Conservation (phyloP, 352 stramenopile species). For the Elongisporangium prolatum region DNA sequence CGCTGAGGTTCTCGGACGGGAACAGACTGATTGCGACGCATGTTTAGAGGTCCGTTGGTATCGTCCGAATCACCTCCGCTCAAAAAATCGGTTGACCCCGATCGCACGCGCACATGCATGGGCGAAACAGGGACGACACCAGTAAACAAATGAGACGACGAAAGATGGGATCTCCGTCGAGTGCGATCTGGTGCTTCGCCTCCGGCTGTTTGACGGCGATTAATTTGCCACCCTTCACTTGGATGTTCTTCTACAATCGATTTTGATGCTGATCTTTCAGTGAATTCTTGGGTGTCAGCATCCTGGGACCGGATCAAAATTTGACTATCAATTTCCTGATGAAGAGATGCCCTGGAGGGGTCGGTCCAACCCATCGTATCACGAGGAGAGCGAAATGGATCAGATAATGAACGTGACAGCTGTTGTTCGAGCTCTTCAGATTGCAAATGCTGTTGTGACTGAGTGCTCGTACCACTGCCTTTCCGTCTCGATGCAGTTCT, state of each 20-base stretch:
- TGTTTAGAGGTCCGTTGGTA: conserved; percentile 10
- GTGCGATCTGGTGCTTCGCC: background rate
- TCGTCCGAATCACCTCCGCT: conserved; percentile 8
- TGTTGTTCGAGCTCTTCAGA: conserved; percentile 11
- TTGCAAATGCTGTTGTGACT: background rate
- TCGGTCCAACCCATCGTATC: conserved; percentile 29
- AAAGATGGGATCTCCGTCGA: background rate
- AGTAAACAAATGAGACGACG: background rate
- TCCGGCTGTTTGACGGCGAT: background rate
- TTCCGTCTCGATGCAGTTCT: conserved; percentile 1
- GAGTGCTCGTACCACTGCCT: conserved; percentile 13
- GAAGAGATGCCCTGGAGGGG: conserved; percentile 14
- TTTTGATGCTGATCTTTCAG: background rate
- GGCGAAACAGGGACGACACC: conserved; percentile 7
- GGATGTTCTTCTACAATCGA: background rate
- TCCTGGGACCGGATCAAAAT: conserved; percentile 51
- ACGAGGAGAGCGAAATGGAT: conserved; percentile 53
- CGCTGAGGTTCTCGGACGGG: conserved; percentile 11
- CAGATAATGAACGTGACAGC: conserved; percentile 53
- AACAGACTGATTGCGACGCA: conserved; percentile 41
- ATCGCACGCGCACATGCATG: conserved; percentile 25
- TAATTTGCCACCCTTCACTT: background rate
- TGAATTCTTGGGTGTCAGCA: conserved; percentile 23
- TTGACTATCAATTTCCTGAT: conserved; percentile 31
- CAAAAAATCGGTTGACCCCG: conserved; percentile 24